Percentiles rank a stretch among this genome's conserved stretches.
These are phyloP conservation scores for Pleurotus djamor DNA, from an alignment of 768 basidiomycete species.

Conservation along the genomic window DNA sequence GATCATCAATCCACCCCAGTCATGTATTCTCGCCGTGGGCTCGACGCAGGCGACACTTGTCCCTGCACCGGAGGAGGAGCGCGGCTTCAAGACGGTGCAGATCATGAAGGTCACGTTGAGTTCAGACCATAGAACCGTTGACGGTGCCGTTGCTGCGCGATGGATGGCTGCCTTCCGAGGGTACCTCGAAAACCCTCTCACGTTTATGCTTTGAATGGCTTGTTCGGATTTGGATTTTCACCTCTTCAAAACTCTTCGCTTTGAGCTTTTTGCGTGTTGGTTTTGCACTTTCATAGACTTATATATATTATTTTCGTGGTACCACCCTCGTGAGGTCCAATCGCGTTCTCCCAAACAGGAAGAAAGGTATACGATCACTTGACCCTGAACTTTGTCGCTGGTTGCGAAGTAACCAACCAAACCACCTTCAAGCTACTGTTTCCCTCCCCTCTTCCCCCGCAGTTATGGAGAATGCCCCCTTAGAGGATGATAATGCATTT, in stretches of 20 bases:
- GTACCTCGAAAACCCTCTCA: slow-evolving; percentile 94
- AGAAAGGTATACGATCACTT: slow-evolving; percentile 2
- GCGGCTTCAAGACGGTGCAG: slow-evolving; percentile 90
- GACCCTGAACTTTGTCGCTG: not conserved
- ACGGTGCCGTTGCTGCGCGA: slow-evolving; percentile 92
- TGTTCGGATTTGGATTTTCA: slow-evolving; percentile 5
- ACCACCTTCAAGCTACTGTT: not conserved
- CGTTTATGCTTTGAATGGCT: slow-evolving; percentile 82
- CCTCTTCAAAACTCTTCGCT: slow-evolving; percentile 6
- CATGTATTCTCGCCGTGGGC: slow-evolving; percentile 96
- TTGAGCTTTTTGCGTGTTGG: not conserved
- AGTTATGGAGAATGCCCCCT: not conserved
- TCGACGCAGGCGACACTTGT: slow-evolving; percentile 83
- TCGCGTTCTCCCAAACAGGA: not conserved
- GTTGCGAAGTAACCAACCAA: not conserved
- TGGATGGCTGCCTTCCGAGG: slow-evolving; percentile 95
- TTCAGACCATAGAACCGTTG: slow-evolving; percentile 93
- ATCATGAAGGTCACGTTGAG: slow-evolving; percentile 96
- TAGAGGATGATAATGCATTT: not conserved
- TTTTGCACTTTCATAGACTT: not conserved
- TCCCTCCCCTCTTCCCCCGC: not conserved
- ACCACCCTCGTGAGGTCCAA: not conserved
- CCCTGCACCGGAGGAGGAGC: slow-evolving; percentile 85
- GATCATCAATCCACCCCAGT: slow-evolving; percentile 98
- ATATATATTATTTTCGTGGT: not conserved